A percentile compares a stretch with the other conserved stretches of the same genome.
Conservation (phyloP, 208 protist species). For the Trypanosoma grayi region DNA sequence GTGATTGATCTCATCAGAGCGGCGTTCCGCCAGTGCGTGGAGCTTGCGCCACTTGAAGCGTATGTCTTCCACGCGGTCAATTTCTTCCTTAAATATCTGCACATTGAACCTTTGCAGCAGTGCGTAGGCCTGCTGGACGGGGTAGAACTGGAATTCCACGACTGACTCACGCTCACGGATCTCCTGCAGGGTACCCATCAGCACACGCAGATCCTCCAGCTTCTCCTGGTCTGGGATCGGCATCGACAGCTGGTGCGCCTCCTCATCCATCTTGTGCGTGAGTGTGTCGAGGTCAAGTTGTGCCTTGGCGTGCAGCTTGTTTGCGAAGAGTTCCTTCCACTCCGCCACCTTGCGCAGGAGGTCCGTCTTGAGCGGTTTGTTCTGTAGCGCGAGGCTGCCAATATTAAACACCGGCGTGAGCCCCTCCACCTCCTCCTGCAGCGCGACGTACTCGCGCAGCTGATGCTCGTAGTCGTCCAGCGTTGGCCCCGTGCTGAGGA, state of each 20-base stretch:
- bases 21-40: constrained; percentile 66
- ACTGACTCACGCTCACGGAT: constrained; percentile 91
- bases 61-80: constrained; percentile 93
- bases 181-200: constrained; percentile 92
- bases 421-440: constrained; percentile 90
- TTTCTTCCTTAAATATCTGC: constrained; percentile 95
- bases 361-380: constrained; percentile 92
- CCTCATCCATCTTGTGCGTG: constrained; percentile 94
- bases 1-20: constrained; percentile 87
- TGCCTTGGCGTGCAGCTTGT: constrained; percentile 93
- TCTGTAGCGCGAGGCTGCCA: constrained; percentile 91
- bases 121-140: constrained; percentile 93
- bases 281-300: constrained; percentile 86
- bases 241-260: constrained; percentile 74
- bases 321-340: constrained; percentile 95
- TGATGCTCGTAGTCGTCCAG: constrained; percentile 94
- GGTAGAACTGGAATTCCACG: constrained; percentile 93
- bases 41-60: constrained; percentile 92
- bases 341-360: constrained; percentile 83
- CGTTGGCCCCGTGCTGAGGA: constrained; percentile 69
- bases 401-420: constrained; percentile 89
- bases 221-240: constrained; percentile 94
- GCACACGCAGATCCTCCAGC: constrained; percentile 93
- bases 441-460: constrained; percentile 81
- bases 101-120: constrained; percentile 91